These are phyloP conservation scores for Hypholoma sublateritium DNA, from an alignment of 768 basidiomycete genomes.

Conservation along the genomic window DNA sequence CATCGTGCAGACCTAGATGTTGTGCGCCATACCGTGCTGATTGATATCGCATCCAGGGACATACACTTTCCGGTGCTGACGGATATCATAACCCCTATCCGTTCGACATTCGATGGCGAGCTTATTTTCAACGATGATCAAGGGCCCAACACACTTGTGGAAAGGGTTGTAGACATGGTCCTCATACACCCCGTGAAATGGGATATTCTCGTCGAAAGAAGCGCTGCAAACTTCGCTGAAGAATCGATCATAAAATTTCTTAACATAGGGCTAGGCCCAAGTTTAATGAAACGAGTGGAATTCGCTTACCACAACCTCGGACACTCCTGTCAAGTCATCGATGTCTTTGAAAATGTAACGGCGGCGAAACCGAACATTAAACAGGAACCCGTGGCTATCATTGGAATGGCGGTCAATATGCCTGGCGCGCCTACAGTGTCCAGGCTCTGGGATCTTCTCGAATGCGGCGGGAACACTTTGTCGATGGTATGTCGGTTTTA, in stretches of 20 bases:
- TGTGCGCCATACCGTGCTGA: conserved; percentile 40
- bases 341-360: conserved; percentile 5
- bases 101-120: conserved; percentile 45
- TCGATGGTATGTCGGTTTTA: not conserved
- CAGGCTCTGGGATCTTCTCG: conserved; percentile 60
- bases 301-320: conserved; percentile 20
- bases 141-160: conserved; percentile 31
- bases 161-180: conserved; percentile 47
- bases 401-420: conserved; percentile 68
- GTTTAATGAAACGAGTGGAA: conserved; percentile 35
- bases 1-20: conserved; percentile 37
- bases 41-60: conserved; percentile 40
- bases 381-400: conserved; percentile 57
- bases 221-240: conserved; percentile 21
- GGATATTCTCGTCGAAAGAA: conserved; percentile 39
- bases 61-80: conserved; percentile 50
- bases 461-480: conserved; percentile 57
- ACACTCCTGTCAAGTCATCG: conserved; percentile 25
- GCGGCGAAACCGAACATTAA: conserved; percentile 1
- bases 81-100: conserved; percentile 48
- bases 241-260: conserved; percentile 33
- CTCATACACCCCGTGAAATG: conserved; percentile 54
- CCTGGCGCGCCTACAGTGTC: conserved; percentile 49
- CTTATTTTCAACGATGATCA: conserved; percentile 22
- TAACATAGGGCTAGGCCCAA: conserved; percentile 49